Percentiles rank a stretch among this genome's conserved stretches.
Conservation (phyloP, 108 stramenopile genomes). For the Pseudonitzschia pungens region DNA sequence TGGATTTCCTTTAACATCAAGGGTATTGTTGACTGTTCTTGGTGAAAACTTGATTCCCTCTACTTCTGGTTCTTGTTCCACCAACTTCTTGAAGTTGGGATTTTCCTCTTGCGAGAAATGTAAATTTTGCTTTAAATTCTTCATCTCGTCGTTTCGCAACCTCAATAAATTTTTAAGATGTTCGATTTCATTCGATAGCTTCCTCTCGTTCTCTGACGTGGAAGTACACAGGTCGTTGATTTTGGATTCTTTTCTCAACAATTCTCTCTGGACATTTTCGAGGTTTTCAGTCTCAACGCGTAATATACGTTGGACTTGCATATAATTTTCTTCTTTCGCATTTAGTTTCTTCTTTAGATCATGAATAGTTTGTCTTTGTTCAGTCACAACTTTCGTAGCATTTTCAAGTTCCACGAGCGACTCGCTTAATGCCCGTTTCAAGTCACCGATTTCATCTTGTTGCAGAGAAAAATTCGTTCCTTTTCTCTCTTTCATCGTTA, state of each 20-base stretch:
- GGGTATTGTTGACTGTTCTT: not conserved
- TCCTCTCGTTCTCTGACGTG: not conserved
- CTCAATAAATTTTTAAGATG: not conserved
- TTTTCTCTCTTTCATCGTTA: not conserved
- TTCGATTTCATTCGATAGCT: constrained; percentile 1
- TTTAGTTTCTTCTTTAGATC: not conserved
- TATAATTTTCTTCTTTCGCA: not conserved
- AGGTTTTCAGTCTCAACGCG: constrained; percentile 2
- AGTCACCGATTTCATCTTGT: not conserved
- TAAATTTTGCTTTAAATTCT: constrained; percentile 1
- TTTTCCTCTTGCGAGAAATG: not conserved
- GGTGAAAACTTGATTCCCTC: not conserved
- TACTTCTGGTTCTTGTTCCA: not conserved
- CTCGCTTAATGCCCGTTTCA: constrained; percentile 3
- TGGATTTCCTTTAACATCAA: not conserved
- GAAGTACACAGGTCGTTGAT: not conserved
- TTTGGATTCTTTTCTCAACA: not conserved
- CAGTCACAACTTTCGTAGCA: constrained; percentile 1
- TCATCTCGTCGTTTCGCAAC: not conserved
- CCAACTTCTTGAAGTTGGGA: not conserved
- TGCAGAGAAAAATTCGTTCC: not conserved
- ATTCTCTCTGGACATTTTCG: not conserved
- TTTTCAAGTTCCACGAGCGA: constrained; percentile 18
- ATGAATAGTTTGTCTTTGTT: constrained; percentile 12
- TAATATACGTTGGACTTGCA: not conserved